Conservation (phyloP, 129 eudicot genomes). For the Saposhnikovia divaricata region DNA sequence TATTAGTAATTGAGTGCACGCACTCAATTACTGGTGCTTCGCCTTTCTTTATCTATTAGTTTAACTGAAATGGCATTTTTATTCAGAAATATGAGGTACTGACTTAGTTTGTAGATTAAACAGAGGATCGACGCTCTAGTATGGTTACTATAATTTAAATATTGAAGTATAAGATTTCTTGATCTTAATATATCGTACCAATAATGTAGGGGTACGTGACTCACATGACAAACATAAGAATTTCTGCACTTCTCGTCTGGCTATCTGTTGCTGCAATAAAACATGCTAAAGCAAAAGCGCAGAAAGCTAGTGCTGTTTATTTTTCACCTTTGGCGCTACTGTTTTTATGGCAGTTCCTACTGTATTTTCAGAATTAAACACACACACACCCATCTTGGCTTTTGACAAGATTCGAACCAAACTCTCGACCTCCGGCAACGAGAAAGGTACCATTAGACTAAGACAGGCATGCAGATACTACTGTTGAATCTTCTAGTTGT, state of each 20-base stretch:
- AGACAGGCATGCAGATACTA: not conserved
- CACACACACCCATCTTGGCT: not conserved
- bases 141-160: too few relatives aligned
- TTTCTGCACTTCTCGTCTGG: not conserved
- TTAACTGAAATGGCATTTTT: too few relatives aligned
- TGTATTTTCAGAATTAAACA: not conserved
- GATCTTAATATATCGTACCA: not conserved
- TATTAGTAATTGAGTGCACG: too few relatives aligned
- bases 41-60: too few relatives aligned
- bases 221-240: not conserved
- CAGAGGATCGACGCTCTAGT: too few relatives aligned
- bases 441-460: not conserved
- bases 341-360: not conserved
- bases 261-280: not conserved
- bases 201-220: not conserved
- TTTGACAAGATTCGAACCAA: not conserved
- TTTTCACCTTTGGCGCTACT: too few relatives aligned
- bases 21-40: not conserved
- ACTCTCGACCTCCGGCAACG: not conserved
- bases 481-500: not conserved
- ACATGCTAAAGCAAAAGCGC: not conserved
- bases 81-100: too few relatives aligned
- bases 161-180: not conserved
- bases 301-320: not conserved
- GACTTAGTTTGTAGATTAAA: too few relatives aligned